Base-by-base conservation (phyloP, 2,329 filamentous ascomycete species). In the Xylaria sp. region DNA sequence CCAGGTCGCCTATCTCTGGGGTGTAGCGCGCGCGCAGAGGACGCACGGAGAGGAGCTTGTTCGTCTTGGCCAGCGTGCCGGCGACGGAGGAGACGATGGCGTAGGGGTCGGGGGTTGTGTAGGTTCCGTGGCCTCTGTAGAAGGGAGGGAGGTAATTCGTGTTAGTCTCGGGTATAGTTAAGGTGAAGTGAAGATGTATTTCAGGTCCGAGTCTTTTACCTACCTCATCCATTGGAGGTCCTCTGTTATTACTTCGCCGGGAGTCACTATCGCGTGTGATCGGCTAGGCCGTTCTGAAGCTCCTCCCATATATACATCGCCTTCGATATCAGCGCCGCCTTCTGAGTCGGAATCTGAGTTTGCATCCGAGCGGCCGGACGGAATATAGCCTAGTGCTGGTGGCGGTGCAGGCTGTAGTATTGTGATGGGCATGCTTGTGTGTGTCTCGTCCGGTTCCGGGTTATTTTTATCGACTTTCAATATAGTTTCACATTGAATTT, bases 151-250 rank as follows among this genome's bases (percentile, higher is more conserved):
- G 48, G n/a, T 32, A 60, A 40, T 55, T n/a, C 32, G 62, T 27
- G n/a, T 32, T 58, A 69, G 50, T 65, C 51, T 16, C 2, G 25
- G 55, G 18, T 29, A 32, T 25, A 48, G 50, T 13, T 3, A 9
- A 5, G 16, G 13, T 13, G 48, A 27, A 18, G 13, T 13, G 48
- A 27, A 18, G 27, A 10, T 21, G 21, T 5, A 42, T 8, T 18
- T 21, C 27, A 13, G 23, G 13, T 25, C 1, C 18, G 1, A 18
- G 2, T 44, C 40, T 44, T 53, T 23, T 18, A 72, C 83, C 61
- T 81, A 90, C 88, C 90, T 90, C 95, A 98, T 98, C 93, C 93
- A 98, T 84, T 98, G 94, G n/a, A 93, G 87, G 81, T 98, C 94
- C 72, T 91, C 88, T 12, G 95, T 98, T 75, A 98, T 93, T 69